Evolutionary conservation across 2,329 filamentous ascomycete species (phyloP).

Genomic region (Ophiognomonia clavigignenti-juglandacearum): DNA sequence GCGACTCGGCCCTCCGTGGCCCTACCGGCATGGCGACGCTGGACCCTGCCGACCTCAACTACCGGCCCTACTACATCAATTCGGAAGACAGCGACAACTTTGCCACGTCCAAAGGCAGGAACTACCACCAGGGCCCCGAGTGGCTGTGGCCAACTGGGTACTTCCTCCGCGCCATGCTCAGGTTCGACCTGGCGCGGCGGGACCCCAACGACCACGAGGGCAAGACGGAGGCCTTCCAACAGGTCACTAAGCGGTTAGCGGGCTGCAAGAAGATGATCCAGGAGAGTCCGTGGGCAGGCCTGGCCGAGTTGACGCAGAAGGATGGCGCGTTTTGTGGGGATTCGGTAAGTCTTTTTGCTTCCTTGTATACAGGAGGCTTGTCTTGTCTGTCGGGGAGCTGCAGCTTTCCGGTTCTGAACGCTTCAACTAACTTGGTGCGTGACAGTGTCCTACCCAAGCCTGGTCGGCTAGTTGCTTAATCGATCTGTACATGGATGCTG

Average conservation of each 20-base stretch:
- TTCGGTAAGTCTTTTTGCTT: conserved; percentile 59
- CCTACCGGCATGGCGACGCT: conserved; percentile 94
- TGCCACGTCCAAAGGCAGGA: conserved; percentile 85
- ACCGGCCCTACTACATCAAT: conserved; percentile 92
- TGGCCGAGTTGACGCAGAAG: conserved; percentile 92
- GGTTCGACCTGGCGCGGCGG: conserved; percentile 78
- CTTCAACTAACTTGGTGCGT: not conserved
- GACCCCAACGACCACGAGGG: conserved; percentile 52
- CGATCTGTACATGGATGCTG: conserved; percentile 91
- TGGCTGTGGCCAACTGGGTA: conserved; percentile 98
- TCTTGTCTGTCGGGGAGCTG: too few relatives aligned
- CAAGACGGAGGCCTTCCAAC: conserved; percentile 85
- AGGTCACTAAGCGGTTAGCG: conserved; percentile 76
- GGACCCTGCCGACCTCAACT: conserved; percentile 87
- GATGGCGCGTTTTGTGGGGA: conserved; percentile 78
- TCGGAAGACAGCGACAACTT: conserved; percentile 90
- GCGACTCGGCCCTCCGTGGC: conserved; percentile 74
- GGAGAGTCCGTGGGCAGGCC: conserved; percentile 78
- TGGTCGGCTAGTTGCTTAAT: conserved; percentile 95
- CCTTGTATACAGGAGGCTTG: too few relatives aligned
- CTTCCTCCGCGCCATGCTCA: conserved; percentile 85
- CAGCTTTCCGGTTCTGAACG: too few relatives aligned
- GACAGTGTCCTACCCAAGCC: conserved; percentile 83
- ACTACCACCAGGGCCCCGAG: conserved; percentile 97
- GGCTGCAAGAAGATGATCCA: conserved; percentile 83